Conservation (phyloP, 129 eudicot species). For the Smallanthus sonchifolius region DNA sequence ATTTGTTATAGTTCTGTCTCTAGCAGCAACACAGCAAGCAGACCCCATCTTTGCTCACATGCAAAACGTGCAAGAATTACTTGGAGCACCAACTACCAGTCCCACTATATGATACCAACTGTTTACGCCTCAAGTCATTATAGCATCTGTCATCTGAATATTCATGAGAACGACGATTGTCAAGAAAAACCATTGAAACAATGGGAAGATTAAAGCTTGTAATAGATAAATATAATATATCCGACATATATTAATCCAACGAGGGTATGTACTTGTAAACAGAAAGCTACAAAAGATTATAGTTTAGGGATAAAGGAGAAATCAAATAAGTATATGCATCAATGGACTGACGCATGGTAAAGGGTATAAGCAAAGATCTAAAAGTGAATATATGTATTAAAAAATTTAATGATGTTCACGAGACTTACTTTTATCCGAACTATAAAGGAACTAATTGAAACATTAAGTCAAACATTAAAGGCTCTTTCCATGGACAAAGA, state of each 20-base stretch:
- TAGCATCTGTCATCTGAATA: slow-evolving; percentile 21
- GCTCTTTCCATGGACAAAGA: background rate
- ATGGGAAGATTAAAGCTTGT: background rate
- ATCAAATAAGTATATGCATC: background rate
- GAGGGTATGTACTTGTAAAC: background rate
- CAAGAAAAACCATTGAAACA: background rate
- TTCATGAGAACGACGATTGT: slow-evolving; percentile 10
- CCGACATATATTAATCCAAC: background rate
- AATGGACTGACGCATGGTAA: background rate
- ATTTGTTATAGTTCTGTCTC: slow-evolving; percentile 70
- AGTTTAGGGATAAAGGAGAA: background rate
- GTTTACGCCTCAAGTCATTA: slow-evolving; percentile 13
- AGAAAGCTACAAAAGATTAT: background rate
- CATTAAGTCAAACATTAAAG: background rate
- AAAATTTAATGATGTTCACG: background rate
- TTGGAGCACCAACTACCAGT: slow-evolving; percentile 17
- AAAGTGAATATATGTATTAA: background rate
- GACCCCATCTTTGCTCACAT: slow-evolving; percentile 73
- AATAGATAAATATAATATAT: background rate
- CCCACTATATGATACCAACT: slow-evolving; percentile 10
- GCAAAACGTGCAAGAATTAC: slow-evolving; percentile 26
- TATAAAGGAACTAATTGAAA: background rate
- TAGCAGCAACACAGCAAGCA: slow-evolving; percentile 97
- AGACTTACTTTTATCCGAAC: background rate
- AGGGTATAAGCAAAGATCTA: background rate